These are phyloP conservation scores for Penicillium sp. DNA, from an alignment of 2,329 filamentous ascomycete species.

Conservation along the genomic window DNA sequence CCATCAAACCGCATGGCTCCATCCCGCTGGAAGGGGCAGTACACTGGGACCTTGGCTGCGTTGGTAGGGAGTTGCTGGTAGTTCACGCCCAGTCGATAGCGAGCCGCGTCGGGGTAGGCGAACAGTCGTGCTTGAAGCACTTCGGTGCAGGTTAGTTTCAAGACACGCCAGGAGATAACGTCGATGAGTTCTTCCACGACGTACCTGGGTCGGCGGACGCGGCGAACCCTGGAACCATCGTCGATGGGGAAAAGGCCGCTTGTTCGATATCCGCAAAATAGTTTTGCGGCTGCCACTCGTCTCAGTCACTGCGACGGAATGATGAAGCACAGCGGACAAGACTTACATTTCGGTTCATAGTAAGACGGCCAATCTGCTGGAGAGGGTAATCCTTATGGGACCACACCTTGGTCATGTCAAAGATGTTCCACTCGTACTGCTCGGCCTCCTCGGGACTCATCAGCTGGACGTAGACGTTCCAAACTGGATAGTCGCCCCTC, in stretches of 20 bases:
- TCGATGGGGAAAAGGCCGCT: constrained; percentile 63
- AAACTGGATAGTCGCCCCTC: constrained; percentile 65
- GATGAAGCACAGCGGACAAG: not conserved
- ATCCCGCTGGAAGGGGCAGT: constrained; percentile 54
- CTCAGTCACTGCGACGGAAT: not conserved
- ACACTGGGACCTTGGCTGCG: constrained; percentile 34
- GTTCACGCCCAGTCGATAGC: constrained; percentile 44
- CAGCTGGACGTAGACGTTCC: constrained; percentile 74
- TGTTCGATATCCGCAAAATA: constrained; percentile 68
- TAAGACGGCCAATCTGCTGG: constrained; percentile 71
- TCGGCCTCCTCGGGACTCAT: constrained; percentile 67
- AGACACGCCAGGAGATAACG: not conserved
- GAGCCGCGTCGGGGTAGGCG: constrained; percentile 56
- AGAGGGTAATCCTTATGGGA: constrained; percentile 71
- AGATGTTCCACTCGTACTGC: constrained; percentile 76
- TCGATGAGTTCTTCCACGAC: not conserved
- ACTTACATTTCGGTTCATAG: constrained; percentile 68
- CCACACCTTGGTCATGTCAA: constrained; percentile 82
- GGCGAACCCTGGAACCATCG: constrained; percentile 62
- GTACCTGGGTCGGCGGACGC: constrained; percentile 59
- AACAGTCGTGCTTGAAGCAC: constrained; percentile 62
- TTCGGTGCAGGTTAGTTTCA: constrained; percentile 5
- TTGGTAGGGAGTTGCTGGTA: constrained; percentile 45
- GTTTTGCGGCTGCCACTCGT: constrained; percentile 55
- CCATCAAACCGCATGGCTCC: constrained; percentile 41